These are phyloP conservation scores for Paecilomyces variotii DNA, from an alignment of 2,329 filamentous ascomycete genomes.

Conservation along the genomic window DNA sequence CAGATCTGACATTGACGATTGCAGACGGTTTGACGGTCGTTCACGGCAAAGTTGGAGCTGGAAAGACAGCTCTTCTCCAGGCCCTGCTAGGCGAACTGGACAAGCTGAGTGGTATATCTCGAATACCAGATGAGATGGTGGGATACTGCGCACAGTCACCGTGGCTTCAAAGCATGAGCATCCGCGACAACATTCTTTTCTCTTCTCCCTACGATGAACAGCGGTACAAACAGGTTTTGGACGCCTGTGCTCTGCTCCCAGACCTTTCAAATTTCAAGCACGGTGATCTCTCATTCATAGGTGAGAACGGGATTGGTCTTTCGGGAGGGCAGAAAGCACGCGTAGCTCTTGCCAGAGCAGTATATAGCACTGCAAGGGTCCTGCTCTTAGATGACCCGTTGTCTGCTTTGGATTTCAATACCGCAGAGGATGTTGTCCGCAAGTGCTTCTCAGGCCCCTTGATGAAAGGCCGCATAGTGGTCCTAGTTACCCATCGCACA, in stretches of 20 bases:
- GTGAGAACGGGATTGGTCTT: slow-evolving; percentile 54
- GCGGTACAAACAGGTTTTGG: slow-evolving; percentile 60
- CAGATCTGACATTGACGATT: slow-evolving; percentile 47
- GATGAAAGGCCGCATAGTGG: slow-evolving; percentile 44
- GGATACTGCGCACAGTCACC: slow-evolving; percentile 60
- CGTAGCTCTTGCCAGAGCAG: slow-evolving; percentile 52
- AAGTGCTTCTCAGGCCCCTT: slow-evolving; percentile 50
- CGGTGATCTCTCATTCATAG: slow-evolving; percentile 55
- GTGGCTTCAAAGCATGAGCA: slow-evolving; percentile 63
- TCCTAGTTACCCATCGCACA: slow-evolving; percentile 58
- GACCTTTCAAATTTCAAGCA: slow-evolving; percentile 57
- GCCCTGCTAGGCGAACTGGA: slow-evolving; percentile 54
- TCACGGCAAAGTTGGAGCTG: slow-evolving; percentile 55
- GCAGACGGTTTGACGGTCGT: slow-evolving; percentile 52
- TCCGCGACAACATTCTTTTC: slow-evolving; percentile 61
- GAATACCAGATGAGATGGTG: slow-evolving; percentile 48
- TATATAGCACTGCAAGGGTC: slow-evolving; percentile 49
- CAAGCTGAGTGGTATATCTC: slow-evolving; percentile 41
- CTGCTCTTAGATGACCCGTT: slow-evolving; percentile 53
- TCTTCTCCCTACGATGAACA: slow-evolving; percentile 59
- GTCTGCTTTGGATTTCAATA: slow-evolving; percentile 56
- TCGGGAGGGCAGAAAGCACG: slow-evolving; percentile 55
- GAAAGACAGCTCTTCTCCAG: slow-evolving; percentile 56
- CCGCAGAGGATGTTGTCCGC: slow-evolving; percentile 52
- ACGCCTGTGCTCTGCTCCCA: slow-evolving; percentile 53